phyloP scores from a whole-genome alignment of 169 alveolate species.

The Eimeria praecox region DNA sequence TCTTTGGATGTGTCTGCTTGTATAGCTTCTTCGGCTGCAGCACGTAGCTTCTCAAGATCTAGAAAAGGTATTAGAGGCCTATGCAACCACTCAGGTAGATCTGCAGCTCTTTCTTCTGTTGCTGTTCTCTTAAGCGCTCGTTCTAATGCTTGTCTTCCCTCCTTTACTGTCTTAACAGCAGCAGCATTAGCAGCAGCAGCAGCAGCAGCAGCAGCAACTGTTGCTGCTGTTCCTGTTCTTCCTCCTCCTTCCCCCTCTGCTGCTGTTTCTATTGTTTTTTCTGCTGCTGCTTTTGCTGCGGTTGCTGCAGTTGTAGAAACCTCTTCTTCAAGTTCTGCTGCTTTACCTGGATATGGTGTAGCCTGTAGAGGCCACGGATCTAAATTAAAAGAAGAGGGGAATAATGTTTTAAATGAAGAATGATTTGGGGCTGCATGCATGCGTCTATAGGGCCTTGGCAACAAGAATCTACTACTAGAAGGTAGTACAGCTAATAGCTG shows the following conservation, averaged over 20 bases:
- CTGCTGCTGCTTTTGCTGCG: neutral
- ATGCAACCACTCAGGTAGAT: constrained; percentile 79
- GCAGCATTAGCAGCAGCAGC: constrained; percentile 19
- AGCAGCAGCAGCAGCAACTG: neutral
- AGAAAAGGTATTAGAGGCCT: constrained; percentile 69
- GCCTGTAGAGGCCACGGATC: constrained; percentile 77
- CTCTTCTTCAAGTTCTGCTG: constrained; percentile 23
- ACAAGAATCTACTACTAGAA: constrained; percentile 52
- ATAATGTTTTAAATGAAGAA: neutral
- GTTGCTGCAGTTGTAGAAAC: neutral
- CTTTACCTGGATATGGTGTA: constrained; percentile 46
- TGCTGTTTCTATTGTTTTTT: neutral
- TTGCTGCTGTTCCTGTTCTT: neutral
- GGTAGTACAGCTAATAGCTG: constrained; percentile 81
- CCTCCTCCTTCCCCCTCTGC: neutral
- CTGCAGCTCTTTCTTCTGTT: constrained; percentile 38
- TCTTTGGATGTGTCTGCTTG: neutral
- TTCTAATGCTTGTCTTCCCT: neutral
- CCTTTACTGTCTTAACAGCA: neutral
- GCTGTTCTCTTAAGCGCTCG: constrained; percentile 17
- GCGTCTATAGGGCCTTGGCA: constrained; percentile 71
- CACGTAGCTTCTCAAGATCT: constrained; percentile 24
- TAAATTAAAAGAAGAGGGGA: constrained; percentile 26
- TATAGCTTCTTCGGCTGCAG: constrained; percentile 20
- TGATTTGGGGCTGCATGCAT: constrained; percentile 33